Evolutionary conservation across 1,284 basidiomycete species (phyloP).

Genomic region (Fistulinella cinereoalba): DNA sequence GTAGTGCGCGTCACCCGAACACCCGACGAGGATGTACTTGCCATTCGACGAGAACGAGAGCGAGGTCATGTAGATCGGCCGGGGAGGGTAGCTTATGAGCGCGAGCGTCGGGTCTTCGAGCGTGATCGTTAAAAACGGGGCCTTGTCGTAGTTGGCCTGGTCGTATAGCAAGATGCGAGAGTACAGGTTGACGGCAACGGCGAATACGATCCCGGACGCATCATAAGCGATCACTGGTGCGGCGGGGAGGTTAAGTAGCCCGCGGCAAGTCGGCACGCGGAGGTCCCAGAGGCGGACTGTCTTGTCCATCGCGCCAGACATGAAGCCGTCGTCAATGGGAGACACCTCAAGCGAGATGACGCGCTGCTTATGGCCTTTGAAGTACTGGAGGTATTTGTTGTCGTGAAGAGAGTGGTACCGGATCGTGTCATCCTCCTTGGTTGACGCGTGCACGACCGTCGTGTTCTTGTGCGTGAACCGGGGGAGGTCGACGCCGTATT

Average conservation of each 20-base stretch:
- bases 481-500: conserved; percentile 94
- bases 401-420: conserved; percentile 95
- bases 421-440: conserved; percentile 93
- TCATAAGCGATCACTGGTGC: conserved; percentile 90
- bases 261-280: conserved; percentile 72
- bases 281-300: conserved; percentile 98
- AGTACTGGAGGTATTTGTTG: conserved; percentile 95
- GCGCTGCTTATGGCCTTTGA: conserved; percentile 87
- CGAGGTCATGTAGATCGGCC: conserved; percentile 90
- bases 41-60: conserved; percentile 89
- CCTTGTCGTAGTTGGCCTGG: conserved; percentile 84
- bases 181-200: conserved; percentile 86
- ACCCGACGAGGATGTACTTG: conserved; percentile 88
- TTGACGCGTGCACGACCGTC: conserved; percentile 87
- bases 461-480: conserved; percentile 91
- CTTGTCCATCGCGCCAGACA: conserved; percentile 92
- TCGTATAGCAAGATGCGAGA: conserved; percentile 88
- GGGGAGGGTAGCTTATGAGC: conserved; percentile 75
- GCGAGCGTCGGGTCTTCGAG: conserved; percentile 79
- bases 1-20: conserved; percentile 91
- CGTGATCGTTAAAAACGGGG: conserved; percentile 81
- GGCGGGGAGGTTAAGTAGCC: conserved; percentile 66
- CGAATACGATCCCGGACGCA: conserved; percentile 86
- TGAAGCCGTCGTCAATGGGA: conserved; percentile 92
- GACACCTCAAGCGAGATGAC: conserved; percentile 92